Base-by-base conservation (phyloP, 78 protist species). In the Cavenderia fasciculata region DNA sequence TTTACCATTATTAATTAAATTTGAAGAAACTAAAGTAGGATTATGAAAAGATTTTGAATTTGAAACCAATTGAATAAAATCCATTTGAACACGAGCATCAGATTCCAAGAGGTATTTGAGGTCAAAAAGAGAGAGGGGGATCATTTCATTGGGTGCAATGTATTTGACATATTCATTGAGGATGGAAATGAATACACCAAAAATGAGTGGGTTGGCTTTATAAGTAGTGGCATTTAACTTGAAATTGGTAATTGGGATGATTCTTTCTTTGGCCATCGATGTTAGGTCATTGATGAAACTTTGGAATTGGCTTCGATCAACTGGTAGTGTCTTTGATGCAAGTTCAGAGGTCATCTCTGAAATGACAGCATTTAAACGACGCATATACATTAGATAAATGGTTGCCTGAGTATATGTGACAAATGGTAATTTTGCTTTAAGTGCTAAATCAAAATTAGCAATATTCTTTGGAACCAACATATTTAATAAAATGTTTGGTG, bases 301-400 rank as follows among this genome's bases (percentile, higher is more conserved):
- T 16, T 10, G 5, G 38, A 16, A 19, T 6, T 5, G 10, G n/a
- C 38, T 12, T 5, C 38, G 10, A 4, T 3, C 69, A 12, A 3
- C 4, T 29, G 4, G 36, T 10, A 14, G 36, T 8, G 11, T 12
- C n/a, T 4, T 4, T 61, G 69, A n/a, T 23, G 36, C 11, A 14
- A 47, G 2, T 47, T 23, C 18, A 12, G 52, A 57, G 16, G 62
- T 29, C 47, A 82, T n/a, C 7, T 59, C 74, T 19, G 21, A 14
- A 19, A 82, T 16, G 14, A 82, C 78, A 11, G 74, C n/a, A 56
- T 82, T 82, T 12, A 82, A 54, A 66, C 90, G 72, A 52, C 73
- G 72, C 47, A 82, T 33, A 56, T 78, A 82, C 27, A 82, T n/a
- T 47, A 29, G 54, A 36, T 63, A 52, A 1, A 82, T 52, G 8